A percentile compares a stretch with the other conserved stretches of the same genome.
Evolutionary conservation across 495 filamentous ascomycete genomes (phyloP).

Genomic region (Filosporella fistucella): DNA sequence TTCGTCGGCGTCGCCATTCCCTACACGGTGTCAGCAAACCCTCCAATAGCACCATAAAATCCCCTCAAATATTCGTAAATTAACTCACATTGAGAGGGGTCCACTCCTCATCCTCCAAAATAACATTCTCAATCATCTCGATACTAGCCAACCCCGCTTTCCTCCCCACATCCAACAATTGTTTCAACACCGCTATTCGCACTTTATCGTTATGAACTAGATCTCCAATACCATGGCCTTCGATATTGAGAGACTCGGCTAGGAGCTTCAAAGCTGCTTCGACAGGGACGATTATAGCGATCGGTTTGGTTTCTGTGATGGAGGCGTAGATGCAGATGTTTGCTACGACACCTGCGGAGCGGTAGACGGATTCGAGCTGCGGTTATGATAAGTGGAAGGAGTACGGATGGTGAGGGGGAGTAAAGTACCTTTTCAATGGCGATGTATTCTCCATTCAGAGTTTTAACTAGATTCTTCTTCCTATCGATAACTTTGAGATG

Average conservation of each 20-base stretch:
- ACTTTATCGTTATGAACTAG: constrained; percentile 80
- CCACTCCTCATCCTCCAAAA: constrained; percentile 94
- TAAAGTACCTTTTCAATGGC: constrained; percentile 75
- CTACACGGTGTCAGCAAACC: constrained; percentile 34
- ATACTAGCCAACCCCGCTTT: constrained; percentile 73
- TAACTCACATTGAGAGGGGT: constrained; percentile 91
- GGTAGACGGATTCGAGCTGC: constrained; percentile 89
- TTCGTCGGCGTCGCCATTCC: constrained; percentile 62
- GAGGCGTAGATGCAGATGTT: constrained; percentile 96
- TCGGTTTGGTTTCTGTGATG: constrained; percentile 69
- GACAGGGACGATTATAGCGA: constrained; percentile 89
- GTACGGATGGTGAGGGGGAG: constrained; percentile 41
- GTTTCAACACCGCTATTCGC: constrained; percentile 65
- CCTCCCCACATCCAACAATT: constrained; percentile 71
- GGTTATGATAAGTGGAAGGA: neutral
- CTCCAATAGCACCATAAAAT: neutral
- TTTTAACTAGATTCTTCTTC: constrained; percentile 98
- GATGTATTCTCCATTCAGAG: constrained; percentile 93
- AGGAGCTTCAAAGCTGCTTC: constrained; percentile 81
- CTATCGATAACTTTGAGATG: constrained; percentile 86
- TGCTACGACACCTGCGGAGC: constrained; percentile 72
- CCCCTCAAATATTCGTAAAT: neutral
- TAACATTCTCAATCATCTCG: constrained; percentile 88
- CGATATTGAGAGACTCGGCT: constrained; percentile 64
- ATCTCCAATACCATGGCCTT: constrained; percentile 65